Evolutionary conservation across 345 rosid species (phyloP), one percentile per base, ranked within the genome.

Genomic region (Citrus maxima): DNA sequence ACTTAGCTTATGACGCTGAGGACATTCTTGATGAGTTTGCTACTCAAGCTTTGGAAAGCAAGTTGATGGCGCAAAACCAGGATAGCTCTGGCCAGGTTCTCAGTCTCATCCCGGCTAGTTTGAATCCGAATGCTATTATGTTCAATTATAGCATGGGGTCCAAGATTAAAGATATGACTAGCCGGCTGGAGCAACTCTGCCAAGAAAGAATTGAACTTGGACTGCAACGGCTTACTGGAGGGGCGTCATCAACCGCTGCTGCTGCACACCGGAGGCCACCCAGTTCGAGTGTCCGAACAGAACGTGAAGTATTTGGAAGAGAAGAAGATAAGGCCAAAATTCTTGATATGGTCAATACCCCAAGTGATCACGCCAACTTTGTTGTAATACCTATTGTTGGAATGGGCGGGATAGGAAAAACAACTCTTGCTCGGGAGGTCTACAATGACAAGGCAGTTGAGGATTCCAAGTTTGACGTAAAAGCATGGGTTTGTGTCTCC

Each of bases 1-100:
- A 58, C 54, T 10, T 73, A 32, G 51, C 76, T 22, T 72, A 72
- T 34, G 74, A 71, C 22, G 62, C 27, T 34, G 74, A 71, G 74
- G 74, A 71, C 30, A 30, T 30, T 30, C 30, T 30, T 30, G 30
- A 30, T 30, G 30, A 30, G 30, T 30, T 30, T 30, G 30, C 30
- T 30, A 30, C 30, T 30, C 30, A 30, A 30, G 30, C 30, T 30
- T 30, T 30, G 30, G 30, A 30, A 30, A 30, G 30, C 30, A 30
- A 30, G 30, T 30, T 30, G 30, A 30, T 30, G 30, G 30, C 30
- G 30, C 30, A 30, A 30, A 30, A 30, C 2, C 30, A 2, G 2
- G 30, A 30, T 30, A 30, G 30, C 2, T 30, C 30, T 30, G 30
- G 3, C 30, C 30, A 30, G 30, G 0, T 30, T 30, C 30, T 30